Evolutionary conservation across 2,329 filamentous ascomycete genomes (phyloP).

Genomic region (Phialocephala subalpina): DNA sequence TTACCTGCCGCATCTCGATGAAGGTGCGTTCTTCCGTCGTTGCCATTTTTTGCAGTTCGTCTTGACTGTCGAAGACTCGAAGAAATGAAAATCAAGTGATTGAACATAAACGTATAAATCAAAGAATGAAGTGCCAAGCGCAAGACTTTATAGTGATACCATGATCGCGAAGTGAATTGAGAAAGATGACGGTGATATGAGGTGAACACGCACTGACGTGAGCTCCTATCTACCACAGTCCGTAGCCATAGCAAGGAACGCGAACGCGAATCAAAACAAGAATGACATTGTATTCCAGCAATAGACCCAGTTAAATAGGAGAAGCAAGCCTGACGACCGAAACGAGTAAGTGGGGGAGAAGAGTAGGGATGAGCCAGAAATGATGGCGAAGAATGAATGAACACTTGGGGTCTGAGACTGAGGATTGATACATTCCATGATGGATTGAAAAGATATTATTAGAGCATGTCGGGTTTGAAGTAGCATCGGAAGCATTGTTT

Average conservation of each 20-base stretch:
- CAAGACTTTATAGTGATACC: background rate
- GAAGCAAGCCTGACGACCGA: background rate
- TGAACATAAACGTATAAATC: background rate
- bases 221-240: background rate
- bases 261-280: background rate
- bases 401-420: too few relatives aligned
- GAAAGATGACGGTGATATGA: background rate
- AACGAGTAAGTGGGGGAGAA: background rate
- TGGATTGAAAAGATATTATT: too few relatives aligned
- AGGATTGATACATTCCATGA: too few relatives aligned
- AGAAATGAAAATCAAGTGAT: background rate
- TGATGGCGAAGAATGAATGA: too few relatives aligned
- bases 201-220: background rate
- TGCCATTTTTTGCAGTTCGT: background rate
- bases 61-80: background rate
- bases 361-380: background rate
- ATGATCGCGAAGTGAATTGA: background rate
- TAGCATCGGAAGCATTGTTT: too few relatives aligned
- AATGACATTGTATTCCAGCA: background rate
- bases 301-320: background rate
- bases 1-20: background rate
- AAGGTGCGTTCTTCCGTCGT: background rate
- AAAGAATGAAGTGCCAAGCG: background rate
- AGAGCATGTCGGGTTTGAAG: too few relatives aligned
- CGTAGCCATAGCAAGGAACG: background rate